A percentile compares a stretch with the other conserved stretches of the same genome.
phyloP scores from a whole-genome alignment of 345 rosid genomes.

The Corchorus capsularis region DNA sequence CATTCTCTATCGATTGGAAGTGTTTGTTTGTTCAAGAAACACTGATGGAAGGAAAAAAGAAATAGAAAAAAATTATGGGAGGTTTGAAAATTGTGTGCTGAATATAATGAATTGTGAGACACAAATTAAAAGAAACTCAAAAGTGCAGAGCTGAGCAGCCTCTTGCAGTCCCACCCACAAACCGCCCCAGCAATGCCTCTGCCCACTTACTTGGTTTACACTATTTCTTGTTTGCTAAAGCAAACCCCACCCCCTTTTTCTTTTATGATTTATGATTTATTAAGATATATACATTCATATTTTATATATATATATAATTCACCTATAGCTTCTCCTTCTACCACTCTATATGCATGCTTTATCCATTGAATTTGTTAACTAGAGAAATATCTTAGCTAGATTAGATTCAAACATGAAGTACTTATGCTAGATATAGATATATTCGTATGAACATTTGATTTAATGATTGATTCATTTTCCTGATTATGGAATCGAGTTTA shows the following conservation, averaged over 20 bases:
- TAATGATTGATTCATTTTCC: no score
- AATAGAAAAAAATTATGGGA: neutral
- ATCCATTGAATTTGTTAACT: neutral
- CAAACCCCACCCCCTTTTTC: conserved; percentile 16
- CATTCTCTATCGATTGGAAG: neutral
- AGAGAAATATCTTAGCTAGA: no score
- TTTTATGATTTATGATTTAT: neutral
- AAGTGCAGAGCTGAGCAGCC: neutral
- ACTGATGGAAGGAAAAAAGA: neutral
- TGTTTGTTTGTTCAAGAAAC: neutral
- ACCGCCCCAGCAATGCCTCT: conserved; percentile 34
- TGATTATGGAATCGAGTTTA: no score
- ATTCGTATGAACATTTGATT: no score
- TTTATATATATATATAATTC: no score
- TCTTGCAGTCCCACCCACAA: conserved; percentile 43
- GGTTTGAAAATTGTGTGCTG: conserved; percentile 13
- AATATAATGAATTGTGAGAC: conserved; percentile 8
- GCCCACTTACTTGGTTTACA: conserved; percentile 27
- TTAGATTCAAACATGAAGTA: neutral
- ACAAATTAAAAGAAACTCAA: neutral
- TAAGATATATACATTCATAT: no score
- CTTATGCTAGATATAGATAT: no score
- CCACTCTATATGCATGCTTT: neutral
- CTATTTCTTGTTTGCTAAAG: conserved; percentile 31
- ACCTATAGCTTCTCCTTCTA: no score